Evolutionary conservation across 2,329 filamentous ascomycete species (phyloP).

Genomic region (Penicillium sp.): DNA sequence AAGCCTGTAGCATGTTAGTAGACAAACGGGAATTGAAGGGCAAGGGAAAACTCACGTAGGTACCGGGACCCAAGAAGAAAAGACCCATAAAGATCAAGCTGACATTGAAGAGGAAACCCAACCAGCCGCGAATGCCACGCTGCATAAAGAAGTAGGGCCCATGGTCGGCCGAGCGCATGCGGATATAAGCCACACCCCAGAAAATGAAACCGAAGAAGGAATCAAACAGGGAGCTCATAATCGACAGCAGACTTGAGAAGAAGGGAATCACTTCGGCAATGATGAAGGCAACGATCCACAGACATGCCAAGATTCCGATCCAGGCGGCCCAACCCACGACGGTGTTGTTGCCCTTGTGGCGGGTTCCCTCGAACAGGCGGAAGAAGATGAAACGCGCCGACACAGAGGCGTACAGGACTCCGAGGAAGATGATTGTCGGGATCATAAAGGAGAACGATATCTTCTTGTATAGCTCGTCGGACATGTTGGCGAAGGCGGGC

Average conservation of each 20-base stretch:
- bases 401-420: conserved; percentile 84
- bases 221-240: conserved; percentile 71
- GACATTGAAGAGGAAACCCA: conserved; percentile 57
- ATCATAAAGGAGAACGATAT: conserved; percentile 93
- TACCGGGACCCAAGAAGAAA: conserved; percentile 77
- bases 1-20: conserved; percentile 30
- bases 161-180: conserved; percentile 41
- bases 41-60: conserved; percentile 54
- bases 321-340: conserved; percentile 74
- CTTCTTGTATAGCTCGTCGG: conserved; percentile 72
- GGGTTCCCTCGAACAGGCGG: conserved; percentile 72
- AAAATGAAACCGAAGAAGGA: conserved; percentile 82
- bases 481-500: conserved; percentile 79
- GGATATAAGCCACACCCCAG: conserved; percentile 51
- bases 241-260: conserved; percentile 64
- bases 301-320: conserved; percentile 60
- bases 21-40: neutral
- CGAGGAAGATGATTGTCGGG: conserved; percentile 86
- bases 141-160: conserved; percentile 39
- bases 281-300: conserved; percentile 83
- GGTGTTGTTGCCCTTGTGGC: conserved; percentile 76
- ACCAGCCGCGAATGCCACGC: conserved; percentile 42
- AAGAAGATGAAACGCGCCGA: conserved; percentile 90
- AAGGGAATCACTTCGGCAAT: conserved; percentile 92
- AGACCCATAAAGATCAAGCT: conserved; percentile 68